Percentiles rank a stretch among this genome's conserved stretches.
phyloP scores from a whole-genome alignment of 345 rosid species.

The Limnanthes douglasii region DNA sequence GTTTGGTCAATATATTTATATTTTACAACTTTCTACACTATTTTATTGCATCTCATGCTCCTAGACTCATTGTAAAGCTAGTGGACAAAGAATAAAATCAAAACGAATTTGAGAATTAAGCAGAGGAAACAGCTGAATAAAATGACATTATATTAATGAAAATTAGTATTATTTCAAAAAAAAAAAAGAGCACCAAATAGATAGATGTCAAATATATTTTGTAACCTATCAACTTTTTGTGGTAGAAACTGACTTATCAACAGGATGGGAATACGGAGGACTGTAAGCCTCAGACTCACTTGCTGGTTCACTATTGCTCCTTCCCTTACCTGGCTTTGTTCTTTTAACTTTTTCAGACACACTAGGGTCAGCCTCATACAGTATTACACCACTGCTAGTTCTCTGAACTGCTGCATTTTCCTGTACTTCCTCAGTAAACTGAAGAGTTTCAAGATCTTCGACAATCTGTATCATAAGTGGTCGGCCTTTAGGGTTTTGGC shows the following conservation, averaged over 20 bases:
- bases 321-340: conserved; percentile 22
- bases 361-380: conserved; percentile 32
- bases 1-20: too few species aligned
- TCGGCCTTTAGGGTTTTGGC: conserved; percentile 88
- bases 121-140: too few species aligned
- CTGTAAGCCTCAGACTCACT: conserved; percentile 5
- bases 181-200: conserved; percentile 11
- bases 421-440: conserved; percentile 13
- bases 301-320: conserved; percentile 36
- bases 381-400: conserved; percentile 21
- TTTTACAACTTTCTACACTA: too few species aligned
- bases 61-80: too few species aligned
- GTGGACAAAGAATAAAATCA: too few species aligned
- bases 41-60: too few species aligned
- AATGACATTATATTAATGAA: too few species aligned
- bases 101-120: too few species aligned
- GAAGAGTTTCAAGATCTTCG: conserved; percentile 49
- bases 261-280: conserved; percentile 13
- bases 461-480: conserved; percentile 83
- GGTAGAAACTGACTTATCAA: conserved; percentile 11
- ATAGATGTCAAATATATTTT: conserved; percentile 8
- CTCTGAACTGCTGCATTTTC: conserved; percentile 30
- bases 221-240: conserved; percentile 9
- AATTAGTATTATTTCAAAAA: conserved; percentile 1
- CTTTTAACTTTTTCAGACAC: conserved; percentile 10